Conservation (phyloP, 139 green algal species). For the Coccomyxa sp. region DNA sequence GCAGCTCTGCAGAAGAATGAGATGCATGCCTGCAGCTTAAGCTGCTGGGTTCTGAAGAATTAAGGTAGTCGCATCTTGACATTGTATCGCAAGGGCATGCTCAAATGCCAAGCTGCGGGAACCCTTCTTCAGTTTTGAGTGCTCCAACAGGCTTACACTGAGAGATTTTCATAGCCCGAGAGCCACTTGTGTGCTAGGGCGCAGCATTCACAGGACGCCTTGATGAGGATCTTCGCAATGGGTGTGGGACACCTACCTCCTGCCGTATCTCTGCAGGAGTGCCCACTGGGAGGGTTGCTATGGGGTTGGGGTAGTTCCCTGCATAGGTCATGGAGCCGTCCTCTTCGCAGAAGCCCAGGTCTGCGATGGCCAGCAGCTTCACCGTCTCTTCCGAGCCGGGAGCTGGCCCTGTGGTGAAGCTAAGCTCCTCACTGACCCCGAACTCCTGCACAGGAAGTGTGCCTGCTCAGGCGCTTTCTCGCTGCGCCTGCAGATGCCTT, state of each 20-base stretch:
- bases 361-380: slow-evolving; percentile 47
- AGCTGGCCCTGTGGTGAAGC: slow-evolving; percentile 38
- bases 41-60: too few relatives aligned
- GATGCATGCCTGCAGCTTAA: too few relatives aligned
- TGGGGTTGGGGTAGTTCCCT: slow-evolving; percentile 14
- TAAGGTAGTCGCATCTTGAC: too few relatives aligned
- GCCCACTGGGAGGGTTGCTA: not conserved
- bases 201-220: not conserved
- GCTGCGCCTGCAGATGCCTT: too few relatives aligned
- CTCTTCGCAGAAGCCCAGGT: slow-evolving; percentile 45
- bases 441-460: slow-evolving; percentile 30
- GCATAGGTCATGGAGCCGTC: slow-evolving; percentile 14
- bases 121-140: too few relatives aligned
- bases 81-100: too few relatives aligned
- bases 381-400: slow-evolving; percentile 27
- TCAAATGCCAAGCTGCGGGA: too few relatives aligned
- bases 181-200: not conserved
- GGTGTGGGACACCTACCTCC: too few relatives aligned
- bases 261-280: not conserved
- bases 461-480: too few relatives aligned
- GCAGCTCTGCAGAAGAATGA: too few relatives aligned
- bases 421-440: slow-evolving; percentile 42
- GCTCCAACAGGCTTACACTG: slow-evolving; percentile 6
- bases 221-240: too few relatives aligned
- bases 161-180: slow-evolving; percentile 5